A percentile compares a stretch with the other conserved stretches of the same genome.
phyloP scores from a whole-genome alignment of 129 eudicot species.

The Chrysanthemum lavandulifolium region DNA sequence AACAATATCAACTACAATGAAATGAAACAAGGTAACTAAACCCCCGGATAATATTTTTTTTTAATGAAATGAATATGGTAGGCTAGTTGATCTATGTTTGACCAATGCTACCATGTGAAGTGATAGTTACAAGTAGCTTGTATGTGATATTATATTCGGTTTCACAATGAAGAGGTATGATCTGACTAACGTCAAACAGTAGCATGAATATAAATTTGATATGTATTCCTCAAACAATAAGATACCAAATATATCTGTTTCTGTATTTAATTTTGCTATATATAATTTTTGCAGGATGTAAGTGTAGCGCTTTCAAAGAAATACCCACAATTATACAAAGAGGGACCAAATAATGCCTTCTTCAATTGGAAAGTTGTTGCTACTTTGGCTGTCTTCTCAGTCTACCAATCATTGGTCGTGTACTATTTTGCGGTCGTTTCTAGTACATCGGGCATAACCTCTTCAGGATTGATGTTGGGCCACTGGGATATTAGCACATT shows the following conservation, averaged over 20 bases:
- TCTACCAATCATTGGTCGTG: constrained; percentile 75
- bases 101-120: not conserved
- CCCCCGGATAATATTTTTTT: too few relatives aligned
- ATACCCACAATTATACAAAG: constrained; percentile 88
- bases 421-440: constrained; percentile 64
- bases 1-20: too few relatives aligned
- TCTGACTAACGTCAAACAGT: not conserved
- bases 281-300: constrained; percentile 66
- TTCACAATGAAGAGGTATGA: not conserved
- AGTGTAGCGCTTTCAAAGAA: constrained; percentile 77
- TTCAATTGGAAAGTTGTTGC: constrained; percentile 82
- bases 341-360: constrained; percentile 69
- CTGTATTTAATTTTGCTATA: not conserved
- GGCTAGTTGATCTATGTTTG: too few relatives aligned
- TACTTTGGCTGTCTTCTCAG: constrained; percentile 69
- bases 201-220: constrained; percentile 4
- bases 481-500: constrained; percentile 92
- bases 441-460: constrained; percentile 56
- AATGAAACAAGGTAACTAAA: too few relatives aligned
- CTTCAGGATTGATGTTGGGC: constrained; percentile 85
- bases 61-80: too few relatives aligned
- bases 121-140: too few relatives aligned
- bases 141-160: too few relatives aligned
- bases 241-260: not conserved
- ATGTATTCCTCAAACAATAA: not conserved